Percentiles rank a stretch among this genome's conserved stretches.
These are phyloP conservation scores for Rhynchospora pubera DNA, from an alignment of 176 grass and related monocot genomes.

Conservation along the genomic window DNA sequence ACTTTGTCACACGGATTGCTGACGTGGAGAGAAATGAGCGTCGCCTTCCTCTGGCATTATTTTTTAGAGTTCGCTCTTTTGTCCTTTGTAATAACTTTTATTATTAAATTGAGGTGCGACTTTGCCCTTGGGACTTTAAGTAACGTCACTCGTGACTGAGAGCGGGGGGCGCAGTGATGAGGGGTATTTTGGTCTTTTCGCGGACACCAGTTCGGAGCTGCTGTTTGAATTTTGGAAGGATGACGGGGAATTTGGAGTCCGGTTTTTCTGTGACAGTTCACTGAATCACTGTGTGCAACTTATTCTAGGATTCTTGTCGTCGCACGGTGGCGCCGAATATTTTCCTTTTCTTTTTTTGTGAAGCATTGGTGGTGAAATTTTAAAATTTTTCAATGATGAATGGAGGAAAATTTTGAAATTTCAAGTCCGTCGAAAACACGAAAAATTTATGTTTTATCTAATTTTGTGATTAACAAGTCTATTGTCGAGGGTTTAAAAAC, in stretches of 20 bases:
- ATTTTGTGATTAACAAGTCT: no score
- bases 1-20: constrained; percentile 54
- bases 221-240: constrained; percentile 25
- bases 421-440: no score
- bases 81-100: constrained; percentile 15
- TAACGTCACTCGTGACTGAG: background rate
- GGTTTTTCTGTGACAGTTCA: background rate
- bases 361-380: background rate
- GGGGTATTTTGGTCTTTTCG: constrained; percentile 1
- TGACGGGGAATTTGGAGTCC: constrained; percentile 13
- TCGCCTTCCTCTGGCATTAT: background rate
- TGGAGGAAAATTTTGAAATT: background rate
- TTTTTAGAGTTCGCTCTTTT: constrained; percentile 30
- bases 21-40: constrained; percentile 40
- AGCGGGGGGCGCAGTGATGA: background rate
- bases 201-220: constrained; percentile 10
- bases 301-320: constrained; percentile 1
- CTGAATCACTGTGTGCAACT: background rate
- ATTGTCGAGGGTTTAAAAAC: no score
- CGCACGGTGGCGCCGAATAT: background rate
- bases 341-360: background rate
- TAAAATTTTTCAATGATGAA: background rate
- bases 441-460: no score
- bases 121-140: constrained; percentile 1
- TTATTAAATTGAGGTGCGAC: background rate